Conservation (phyloP, 495 filamentous ascomycete genomes). For the Penicillium simplicissimum region DNA sequence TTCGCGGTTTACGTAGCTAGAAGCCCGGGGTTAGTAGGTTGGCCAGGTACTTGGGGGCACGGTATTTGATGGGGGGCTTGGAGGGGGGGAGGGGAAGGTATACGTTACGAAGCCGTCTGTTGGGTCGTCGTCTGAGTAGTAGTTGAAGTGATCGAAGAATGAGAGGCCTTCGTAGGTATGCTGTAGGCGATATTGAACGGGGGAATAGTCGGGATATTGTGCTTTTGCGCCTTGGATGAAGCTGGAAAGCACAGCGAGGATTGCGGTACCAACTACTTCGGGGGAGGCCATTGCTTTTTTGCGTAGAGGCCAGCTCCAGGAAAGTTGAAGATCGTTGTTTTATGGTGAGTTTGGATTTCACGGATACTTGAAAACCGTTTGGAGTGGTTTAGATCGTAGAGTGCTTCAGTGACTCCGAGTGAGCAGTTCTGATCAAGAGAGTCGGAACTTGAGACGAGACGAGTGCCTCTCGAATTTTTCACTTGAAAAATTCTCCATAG, state of each 20-base stretch:
- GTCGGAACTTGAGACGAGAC: no score
- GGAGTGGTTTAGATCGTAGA: not conserved
- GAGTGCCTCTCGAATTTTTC: no score
- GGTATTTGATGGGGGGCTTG: not conserved
- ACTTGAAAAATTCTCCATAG: not conserved
- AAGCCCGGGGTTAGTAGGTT: not conserved
- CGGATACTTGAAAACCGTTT: not conserved
- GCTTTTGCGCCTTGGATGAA: not conserved
- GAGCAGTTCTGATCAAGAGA: not conserved
- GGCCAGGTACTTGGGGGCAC: no score
- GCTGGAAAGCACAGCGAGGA: not conserved
- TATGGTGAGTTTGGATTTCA: not conserved
- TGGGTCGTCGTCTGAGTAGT: conserved; percentile 54
- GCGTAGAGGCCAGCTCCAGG: not conserved
- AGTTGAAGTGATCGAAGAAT: conserved; percentile 57
- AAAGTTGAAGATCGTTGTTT: not conserved
- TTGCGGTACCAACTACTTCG: not conserved
- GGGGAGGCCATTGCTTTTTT: not conserved
- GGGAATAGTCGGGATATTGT: conserved; percentile 51
- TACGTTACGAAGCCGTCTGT: conserved; percentile 55
- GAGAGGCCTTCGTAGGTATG: conserved; percentile 50
- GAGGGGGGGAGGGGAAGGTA: not conserved
- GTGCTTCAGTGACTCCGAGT: not conserved
- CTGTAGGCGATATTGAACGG: conserved; percentile 49
- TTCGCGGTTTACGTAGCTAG: conserved; percentile 36